Conservation (phyloP, 768 basidiomycete species). For the Daedaleopsis sinensis region DNA sequence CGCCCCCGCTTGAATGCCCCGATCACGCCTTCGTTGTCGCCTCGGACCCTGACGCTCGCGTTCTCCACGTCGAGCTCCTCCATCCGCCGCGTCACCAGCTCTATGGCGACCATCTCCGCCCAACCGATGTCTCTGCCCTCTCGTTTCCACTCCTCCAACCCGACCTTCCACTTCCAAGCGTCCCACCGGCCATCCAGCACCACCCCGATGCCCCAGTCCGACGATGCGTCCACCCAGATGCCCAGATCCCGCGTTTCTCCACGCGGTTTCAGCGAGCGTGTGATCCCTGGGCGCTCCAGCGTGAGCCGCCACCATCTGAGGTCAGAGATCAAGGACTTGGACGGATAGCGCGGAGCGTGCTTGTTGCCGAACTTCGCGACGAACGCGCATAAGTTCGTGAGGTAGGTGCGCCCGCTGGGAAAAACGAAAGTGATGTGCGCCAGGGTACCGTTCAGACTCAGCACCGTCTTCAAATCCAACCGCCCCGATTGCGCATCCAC, state of each 20-base stretch:
- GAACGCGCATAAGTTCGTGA: conserved; percentile 32
- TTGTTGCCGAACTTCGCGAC: conserved; percentile 27
- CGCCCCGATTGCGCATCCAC: neutral
- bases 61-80: neutral
- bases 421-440: conserved; percentile 39
- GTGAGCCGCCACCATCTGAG: conserved; percentile 37
- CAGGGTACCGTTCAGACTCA: conserved; percentile 35
- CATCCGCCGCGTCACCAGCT: neutral
- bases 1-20: neutral
- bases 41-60: neutral
- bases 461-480: conserved; percentile 18
- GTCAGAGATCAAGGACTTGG: conserved; percentile 28
- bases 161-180: conserved; percentile 2
- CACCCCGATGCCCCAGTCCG: conserved; percentile 2
- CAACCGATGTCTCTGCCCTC: conserved; percentile 1
- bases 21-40: neutral
- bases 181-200: neutral
- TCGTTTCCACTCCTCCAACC: neutral
- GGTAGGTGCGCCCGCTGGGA: conserved; percentile 27
- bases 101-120: conserved; percentile 5
- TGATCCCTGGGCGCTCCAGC: neutral
- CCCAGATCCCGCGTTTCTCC: neutral
- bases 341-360: conserved; percentile 20
- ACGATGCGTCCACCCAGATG: conserved; percentile 1
- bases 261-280: neutral